phyloP scores from a whole-genome alignment of 164 flowering plant species.

The Sedum album region DNA sequence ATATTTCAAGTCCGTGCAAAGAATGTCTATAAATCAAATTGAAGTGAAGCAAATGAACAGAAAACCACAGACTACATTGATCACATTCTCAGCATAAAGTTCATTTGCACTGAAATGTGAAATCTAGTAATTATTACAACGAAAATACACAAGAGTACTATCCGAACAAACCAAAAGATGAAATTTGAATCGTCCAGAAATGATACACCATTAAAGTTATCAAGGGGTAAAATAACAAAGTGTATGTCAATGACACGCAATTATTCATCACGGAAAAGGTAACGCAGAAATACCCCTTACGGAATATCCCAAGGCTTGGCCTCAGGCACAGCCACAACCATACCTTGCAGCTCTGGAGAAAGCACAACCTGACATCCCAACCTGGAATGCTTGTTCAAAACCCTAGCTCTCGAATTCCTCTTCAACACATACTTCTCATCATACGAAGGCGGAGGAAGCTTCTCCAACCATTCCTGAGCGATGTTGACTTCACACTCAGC shows the following conservation, averaged over 20 bases:
- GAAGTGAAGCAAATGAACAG: background rate
- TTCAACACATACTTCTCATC: background rate
- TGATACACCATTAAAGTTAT: background rate
- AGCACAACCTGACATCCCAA: constrained; percentile 90
- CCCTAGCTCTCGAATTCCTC: background rate
- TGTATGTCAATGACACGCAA: background rate
- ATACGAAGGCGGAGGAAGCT: background rate
- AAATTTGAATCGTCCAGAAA: background rate
- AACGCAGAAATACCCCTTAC: background rate
- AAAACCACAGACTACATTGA: background rate
- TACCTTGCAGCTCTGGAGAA: constrained; percentile 66
- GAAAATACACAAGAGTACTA: no score
- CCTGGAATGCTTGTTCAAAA: constrained; percentile 56
- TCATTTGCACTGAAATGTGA: background rate
- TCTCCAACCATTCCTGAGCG: background rate
- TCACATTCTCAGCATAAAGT: background rate
- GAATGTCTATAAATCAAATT: no score
- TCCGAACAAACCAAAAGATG: background rate
- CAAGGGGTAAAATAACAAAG: no score
- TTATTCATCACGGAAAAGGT: background rate
- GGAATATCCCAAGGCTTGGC: constrained; percentile 32
- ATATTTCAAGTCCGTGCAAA: background rate
- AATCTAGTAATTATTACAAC: background rate
- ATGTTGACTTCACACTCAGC: background rate
- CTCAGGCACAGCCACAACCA: constrained; percentile 98